phyloP scores from a whole-genome alignment of 352 stramenopile species.

The Globisporangium cystogenes region DNA sequence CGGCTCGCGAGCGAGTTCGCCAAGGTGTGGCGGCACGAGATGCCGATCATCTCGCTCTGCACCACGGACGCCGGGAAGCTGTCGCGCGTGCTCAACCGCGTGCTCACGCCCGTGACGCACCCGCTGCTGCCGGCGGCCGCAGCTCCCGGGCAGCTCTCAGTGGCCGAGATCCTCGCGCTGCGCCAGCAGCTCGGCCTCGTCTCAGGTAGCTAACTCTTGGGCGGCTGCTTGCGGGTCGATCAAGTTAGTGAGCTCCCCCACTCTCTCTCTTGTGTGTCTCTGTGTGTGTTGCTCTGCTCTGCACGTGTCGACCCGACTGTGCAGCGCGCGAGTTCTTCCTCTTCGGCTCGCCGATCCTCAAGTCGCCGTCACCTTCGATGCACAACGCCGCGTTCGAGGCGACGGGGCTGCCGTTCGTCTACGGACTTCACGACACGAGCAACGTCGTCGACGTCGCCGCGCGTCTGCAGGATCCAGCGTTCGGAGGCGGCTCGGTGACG shows the following conservation, averaged over 20 bases:
- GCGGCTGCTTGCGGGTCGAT: slow-evolving; percentile 7
- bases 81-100: slow-evolving; percentile 92
- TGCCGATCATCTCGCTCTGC: slow-evolving; percentile 93
- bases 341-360: slow-evolving; percentile 94
- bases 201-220: slow-evolving; percentile 54
- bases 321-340: slow-evolving; percentile 90
- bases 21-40: slow-evolving; percentile 51
- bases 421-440: slow-evolving; percentile 80
- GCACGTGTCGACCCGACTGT: no score
- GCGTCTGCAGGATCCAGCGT: slow-evolving; percentile 47
- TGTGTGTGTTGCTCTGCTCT: slow-evolving; percentile 10
- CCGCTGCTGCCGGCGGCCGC: slow-evolving; percentile 89
- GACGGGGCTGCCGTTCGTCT: slow-evolving; percentile 87
- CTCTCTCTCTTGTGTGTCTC: slow-evolving; percentile 10
- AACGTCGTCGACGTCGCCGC: slow-evolving; percentile 35
- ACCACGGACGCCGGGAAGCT: slow-evolving; percentile 92
- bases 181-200: slow-evolving; percentile 79
- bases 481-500: slow-evolving; percentile 95
- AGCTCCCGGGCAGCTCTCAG: slow-evolving; percentile 94
- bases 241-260: no score
- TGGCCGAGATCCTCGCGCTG: slow-evolving; percentile 90
- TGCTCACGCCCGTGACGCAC: slow-evolving; percentile 96
- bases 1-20: slow-evolving; percentile 51
- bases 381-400: slow-evolving; percentile 94
- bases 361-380: slow-evolving; percentile 96